Evolutionary conservation across 1,139 yeast genomes (phyloP), one percentile per base, ranked within the genome.

Genomic region (Geotrichum restrictum): DNA sequence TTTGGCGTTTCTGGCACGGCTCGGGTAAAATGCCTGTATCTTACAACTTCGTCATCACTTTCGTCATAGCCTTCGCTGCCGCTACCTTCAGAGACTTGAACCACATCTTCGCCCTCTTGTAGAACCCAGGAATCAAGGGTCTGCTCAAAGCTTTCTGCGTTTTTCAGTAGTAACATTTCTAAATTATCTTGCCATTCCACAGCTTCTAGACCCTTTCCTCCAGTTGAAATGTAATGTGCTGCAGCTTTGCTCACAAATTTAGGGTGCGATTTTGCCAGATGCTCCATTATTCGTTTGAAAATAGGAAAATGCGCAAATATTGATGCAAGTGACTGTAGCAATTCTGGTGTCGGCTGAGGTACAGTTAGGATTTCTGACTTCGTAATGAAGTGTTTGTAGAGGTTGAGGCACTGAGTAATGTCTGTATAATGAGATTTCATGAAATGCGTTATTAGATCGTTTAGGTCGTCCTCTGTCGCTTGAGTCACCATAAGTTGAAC

Each of bases 151-250:
- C 21, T 22, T 16, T 3, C 44, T 3, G 45, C 21, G 18, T 27
- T 18, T 19, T 27, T 14, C 11, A 44, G 34, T 24, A 27, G 33
- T 29, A 11, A 21, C 22, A 14, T 19, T 40, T 22, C 42, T n/a
- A n/a, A 44, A 11, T 11, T 40, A 46, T 32, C 34, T 21, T 33
- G 53, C 45, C 45, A 41, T 41, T 41, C 45, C 11, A 41, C 45
- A 5, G 45, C 45, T 8, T 18, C 36, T 2, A 41, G 36, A 3
- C 45, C 45, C 14, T 31, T 29, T 10, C 45, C 45, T 10, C 45
- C 45, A 4, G 34, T 14, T 3, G 45, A 4, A 6, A 41, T 19
- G 16, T 8, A 41, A 18, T 41, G 45, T 2, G 45, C 21, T 18
- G 45, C 45, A 2, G 21, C 24, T n/a, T 41, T 41, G 22, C 45